Percentiles rank a stretch among this genome's conserved stretches.
Conservation (phyloP, 495 filamentous ascomycete species). For the Penicillium cataractarum region DNA sequence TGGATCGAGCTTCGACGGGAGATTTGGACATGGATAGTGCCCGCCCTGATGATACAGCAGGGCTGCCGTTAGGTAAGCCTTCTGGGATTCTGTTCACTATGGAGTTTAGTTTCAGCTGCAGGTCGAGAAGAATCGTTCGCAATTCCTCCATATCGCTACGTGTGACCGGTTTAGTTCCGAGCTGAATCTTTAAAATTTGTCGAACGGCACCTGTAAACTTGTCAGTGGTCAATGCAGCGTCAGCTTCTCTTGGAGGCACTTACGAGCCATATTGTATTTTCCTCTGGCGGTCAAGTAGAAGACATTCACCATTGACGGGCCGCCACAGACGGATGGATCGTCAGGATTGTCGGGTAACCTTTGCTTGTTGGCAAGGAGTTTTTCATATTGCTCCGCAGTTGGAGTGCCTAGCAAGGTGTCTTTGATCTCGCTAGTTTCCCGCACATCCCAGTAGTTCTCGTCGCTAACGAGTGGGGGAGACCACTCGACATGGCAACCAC, state of each 20-base stretch:
- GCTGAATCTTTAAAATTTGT: conserved; percentile 49
- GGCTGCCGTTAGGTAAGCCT: conserved; percentile 8
- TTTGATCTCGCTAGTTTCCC: conserved; percentile 50
- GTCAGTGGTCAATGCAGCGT: conserved; percentile 1
- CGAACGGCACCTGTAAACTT: conserved; percentile 45
- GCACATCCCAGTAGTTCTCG: conserved; percentile 53
- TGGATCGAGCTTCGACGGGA: conserved; percentile 29
- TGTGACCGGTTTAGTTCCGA: conserved; percentile 49
- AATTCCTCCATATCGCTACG: conserved; percentile 51
- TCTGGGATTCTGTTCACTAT: conserved; percentile 48
- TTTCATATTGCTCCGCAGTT: conserved; percentile 43
- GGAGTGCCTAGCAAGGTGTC: conserved; percentile 47
- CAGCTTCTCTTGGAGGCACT: conserved; percentile 12
- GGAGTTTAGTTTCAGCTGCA: conserved; percentile 49
- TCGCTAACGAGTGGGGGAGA: conserved; percentile 49
- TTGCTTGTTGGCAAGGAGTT: conserved; percentile 35
- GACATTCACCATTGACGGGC: conserved; percentile 52
- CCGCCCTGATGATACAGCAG: conserved; percentile 24
- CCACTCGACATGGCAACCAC: conserved; percentile 54
- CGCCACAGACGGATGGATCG: conserved; percentile 47
- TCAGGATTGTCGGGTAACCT: conserved; percentile 48
- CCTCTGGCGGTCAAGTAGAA: conserved; percentile 50
- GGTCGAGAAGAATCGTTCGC: conserved; percentile 45
- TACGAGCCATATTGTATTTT: conserved; percentile 54
- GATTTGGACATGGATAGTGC: conserved; percentile 38